Evolutionary conservation across 2,329 filamentous ascomycete genomes (phyloP).

Genomic region (Xylariales sp.): DNA sequence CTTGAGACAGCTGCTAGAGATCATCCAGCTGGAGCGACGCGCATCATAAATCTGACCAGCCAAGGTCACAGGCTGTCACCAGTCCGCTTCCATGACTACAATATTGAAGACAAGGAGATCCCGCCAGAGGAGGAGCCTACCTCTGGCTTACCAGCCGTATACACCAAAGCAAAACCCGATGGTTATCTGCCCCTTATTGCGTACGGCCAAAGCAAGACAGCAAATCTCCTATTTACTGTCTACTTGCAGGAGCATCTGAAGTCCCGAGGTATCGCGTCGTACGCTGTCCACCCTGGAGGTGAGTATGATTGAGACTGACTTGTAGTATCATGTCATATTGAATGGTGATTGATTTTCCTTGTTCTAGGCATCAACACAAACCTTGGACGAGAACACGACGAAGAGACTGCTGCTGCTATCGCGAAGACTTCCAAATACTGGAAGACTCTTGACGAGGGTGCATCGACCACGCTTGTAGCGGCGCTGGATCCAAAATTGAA

Average conservation of each 20-base stretch:
- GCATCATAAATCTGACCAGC: constrained; percentile 38
- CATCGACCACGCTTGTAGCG: constrained; percentile 30
- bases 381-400: constrained; percentile 30
- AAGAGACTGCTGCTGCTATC: constrained; percentile 24
- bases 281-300: constrained; percentile 39
- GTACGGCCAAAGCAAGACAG: constrained; percentile 49
- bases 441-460: constrained; percentile 28
- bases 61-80: constrained; percentile 35
- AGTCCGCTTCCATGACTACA: constrained; percentile 40
- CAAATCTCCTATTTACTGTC: constrained; percentile 41
- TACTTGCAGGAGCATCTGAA: constrained; percentile 31
- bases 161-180: constrained; percentile 25
- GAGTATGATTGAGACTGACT: constrained; percentile 9
- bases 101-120: constrained; percentile 35
- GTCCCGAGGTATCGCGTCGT: constrained; percentile 28
- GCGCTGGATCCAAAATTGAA: constrained; percentile 29
- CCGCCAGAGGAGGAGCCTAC: constrained; percentile 27
- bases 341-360: no score
- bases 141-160: constrained; percentile 22
- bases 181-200: constrained; percentile 35
- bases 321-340: no score
- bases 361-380: constrained; percentile 28
- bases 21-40: constrained; percentile 23
- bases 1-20: constrained; percentile 26
- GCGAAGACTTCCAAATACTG: constrained; percentile 23